Base-by-base conservation (phyloP, 805 yeast genomes). In the Metschnikowia colocasiae region DNA sequence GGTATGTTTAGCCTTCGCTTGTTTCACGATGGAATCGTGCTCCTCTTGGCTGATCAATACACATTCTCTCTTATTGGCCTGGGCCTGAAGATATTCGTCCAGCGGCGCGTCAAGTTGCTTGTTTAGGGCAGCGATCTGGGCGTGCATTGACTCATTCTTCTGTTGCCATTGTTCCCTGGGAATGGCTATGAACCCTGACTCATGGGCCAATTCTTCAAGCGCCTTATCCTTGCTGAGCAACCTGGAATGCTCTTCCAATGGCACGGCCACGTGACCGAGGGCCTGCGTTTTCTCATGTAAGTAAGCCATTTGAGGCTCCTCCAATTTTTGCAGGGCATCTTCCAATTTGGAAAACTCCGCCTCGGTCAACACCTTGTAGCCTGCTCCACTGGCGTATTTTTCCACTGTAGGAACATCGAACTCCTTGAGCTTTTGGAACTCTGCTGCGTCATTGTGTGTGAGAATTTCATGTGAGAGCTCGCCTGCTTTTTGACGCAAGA, bases 391-490 rank as follows among this genome's bases (percentile, higher is more conserved):
- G 6, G 43, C 43, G 19, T 40, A 40, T 31, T 32, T 32, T 31
- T 56, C 54, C 6, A 64, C 25, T 1, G 53, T 51, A 0, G 67
- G 65, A 10, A 39, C 33, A 2, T 29, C 36, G 3, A 46, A 40
- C 15, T 42, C n/a, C 36, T 45, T 40, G 15, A 30, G 18, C 12
- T 40, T 25, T 34, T 48, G 40, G 13, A 29, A 29, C 12, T 31
- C 45, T 4, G 38, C 44, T 18, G 47, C 35, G 16, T 48, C 44
- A 1, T 43, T 49, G 16, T 15, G 23, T 2, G 51, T 13, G n/a
- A 55, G 6, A 16, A 52, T 19, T 12, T 45, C 41, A 27, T 16
- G 33, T 9, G 48, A 48, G 1, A 26, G 37, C 4, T 20, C 33
- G 6, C 20, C 25, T 12, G 49, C 52, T 31, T 48, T 44, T 12